A percentile compares a stretch with the other conserved stretches of the same genome.
Conservation (phyloP, 208 protist species). For the Leishmania mexicana region DNA sequence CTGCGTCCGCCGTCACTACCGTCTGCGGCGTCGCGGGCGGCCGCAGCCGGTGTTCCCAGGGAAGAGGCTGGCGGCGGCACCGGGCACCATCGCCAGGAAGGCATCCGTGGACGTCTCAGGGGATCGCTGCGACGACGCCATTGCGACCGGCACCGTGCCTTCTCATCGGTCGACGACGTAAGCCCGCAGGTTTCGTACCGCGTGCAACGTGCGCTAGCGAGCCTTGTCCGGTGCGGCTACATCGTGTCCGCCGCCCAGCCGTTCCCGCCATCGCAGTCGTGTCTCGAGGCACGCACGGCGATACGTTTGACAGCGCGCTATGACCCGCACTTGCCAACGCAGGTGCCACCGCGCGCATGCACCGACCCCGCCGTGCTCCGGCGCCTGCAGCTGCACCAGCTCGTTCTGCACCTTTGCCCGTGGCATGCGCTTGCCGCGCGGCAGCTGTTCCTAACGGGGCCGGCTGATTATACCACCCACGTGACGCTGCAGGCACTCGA, state of each 20-base stretch:
- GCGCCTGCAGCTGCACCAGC: slow-evolving; percentile 45
- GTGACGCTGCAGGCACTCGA: slow-evolving; percentile 55
- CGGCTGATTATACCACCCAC: slow-evolving; percentile 53
- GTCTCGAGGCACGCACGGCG: not conserved
- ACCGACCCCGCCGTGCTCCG: slow-evolving; percentile 15
- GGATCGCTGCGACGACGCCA: not conserved
- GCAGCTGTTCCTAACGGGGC: slow-evolving; percentile 68
- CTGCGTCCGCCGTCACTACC: not conserved
- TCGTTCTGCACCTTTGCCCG: slow-evolving; percentile 39
- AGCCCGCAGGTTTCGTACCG: slow-evolving; percentile 24
- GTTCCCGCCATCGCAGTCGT: slow-evolving; percentile 8
- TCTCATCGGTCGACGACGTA: slow-evolving; percentile 26
- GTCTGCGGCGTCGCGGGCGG: not conserved
- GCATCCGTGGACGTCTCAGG: not conserved
- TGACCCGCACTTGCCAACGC: slow-evolving; percentile 28
- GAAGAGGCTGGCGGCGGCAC: not conserved
- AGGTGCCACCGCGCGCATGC: slow-evolving; percentile 21
- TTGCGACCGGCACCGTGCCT: slow-evolving; percentile 14
- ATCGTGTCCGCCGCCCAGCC: slow-evolving; percentile 18
- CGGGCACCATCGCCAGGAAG: not conserved
- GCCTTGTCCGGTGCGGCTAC: slow-evolving; percentile 46
- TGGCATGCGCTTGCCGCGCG: slow-evolving; percentile 37
- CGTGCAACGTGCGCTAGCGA: slow-evolving; percentile 46
- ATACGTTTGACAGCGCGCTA: slow-evolving; percentile 33
- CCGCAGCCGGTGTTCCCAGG: not conserved